phyloP scores from a whole-genome alignment of 1,139 yeast species.

The Lodderomyces jiufengensis region DNA sequence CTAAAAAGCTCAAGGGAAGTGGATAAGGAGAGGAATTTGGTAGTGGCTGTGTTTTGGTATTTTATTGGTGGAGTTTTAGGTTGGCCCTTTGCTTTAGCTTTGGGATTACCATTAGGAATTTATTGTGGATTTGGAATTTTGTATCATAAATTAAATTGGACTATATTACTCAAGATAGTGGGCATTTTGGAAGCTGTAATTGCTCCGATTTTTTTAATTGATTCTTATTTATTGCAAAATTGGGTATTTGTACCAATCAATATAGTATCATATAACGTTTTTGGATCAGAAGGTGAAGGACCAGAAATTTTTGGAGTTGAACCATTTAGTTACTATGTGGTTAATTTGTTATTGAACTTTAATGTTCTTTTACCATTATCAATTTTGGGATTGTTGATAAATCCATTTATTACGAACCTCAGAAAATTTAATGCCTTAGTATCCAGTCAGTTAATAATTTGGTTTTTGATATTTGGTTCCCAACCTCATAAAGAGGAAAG shows the following conservation, averaged over 20 bases:
- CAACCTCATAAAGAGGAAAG: slow-evolving; percentile 96
- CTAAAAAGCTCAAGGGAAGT: slow-evolving; percentile 13
- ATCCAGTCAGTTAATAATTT: slow-evolving; percentile 45
- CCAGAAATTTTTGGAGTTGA: slow-evolving; percentile 92
- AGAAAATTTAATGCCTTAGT: slow-evolving; percentile 8
- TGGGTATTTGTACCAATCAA: slow-evolving; percentile 73
- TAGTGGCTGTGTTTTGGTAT: slow-evolving; percentile 46
- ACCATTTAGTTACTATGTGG: slow-evolving; percentile 70
- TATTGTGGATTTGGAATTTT: slow-evolving; percentile 20
- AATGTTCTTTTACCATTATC: slow-evolving; percentile 53
- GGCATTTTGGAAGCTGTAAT: slow-evolving; percentile 26
- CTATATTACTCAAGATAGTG: slow-evolving; percentile 17
- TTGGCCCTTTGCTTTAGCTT: slow-evolving; percentile 83
- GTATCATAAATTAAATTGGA: slow-evolving; percentile 4
- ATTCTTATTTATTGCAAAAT: slow-evolving; percentile 59
- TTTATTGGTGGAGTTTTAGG: slow-evolving; percentile 75
- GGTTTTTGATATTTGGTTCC: slow-evolving; percentile 62
- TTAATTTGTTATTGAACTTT: slow-evolving; percentile 72
- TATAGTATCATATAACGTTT: slow-evolving; percentile 79
- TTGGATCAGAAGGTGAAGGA: slow-evolving; percentile 69
- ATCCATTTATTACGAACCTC: slow-evolving; percentile 13
- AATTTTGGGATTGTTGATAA: slow-evolving; percentile 28
- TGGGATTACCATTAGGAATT: slow-evolving; percentile 58
- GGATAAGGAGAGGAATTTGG: slow-evolving; percentile 10
- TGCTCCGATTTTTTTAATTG: slow-evolving; percentile 42